Evolutionary conservation across 2,329 filamentous ascomycete species (phyloP).

Genomic region (Fusarium brevicatenulatum): DNA sequence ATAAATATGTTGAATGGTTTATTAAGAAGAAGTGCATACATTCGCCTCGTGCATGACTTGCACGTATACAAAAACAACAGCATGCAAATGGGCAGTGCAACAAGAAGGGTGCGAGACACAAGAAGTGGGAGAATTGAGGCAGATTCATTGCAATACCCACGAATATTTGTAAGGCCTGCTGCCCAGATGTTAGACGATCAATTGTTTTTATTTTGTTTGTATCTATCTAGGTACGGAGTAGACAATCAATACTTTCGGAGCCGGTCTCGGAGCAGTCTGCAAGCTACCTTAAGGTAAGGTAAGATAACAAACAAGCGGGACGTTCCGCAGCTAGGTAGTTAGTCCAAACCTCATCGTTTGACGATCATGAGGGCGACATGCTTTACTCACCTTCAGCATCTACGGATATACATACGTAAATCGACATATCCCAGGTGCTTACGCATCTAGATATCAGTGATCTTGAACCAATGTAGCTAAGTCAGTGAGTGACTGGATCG

Average conservation of each 20-base stretch:
- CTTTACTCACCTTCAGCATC: background rate
- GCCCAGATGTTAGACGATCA: background rate
- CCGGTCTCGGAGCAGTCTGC: slow-evolving; percentile 7
- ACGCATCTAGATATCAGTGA: background rate
- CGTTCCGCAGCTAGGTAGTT: slow-evolving; percentile 35
- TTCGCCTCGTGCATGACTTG: background rate
- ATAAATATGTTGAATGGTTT: background rate
- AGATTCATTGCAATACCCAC: background rate
- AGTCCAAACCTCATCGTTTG: slow-evolving; percentile 1
- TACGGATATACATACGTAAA: background rate
- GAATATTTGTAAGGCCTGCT: background rate
- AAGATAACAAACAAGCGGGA: slow-evolving; percentile 31
- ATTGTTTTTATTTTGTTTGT: background rate
- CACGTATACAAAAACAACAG: background rate
- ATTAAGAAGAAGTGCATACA: background rate
- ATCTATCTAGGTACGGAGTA: background rate
- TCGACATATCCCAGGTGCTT: background rate
- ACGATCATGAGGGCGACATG: background rate
- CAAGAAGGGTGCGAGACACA: background rate
- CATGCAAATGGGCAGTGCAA: background rate
- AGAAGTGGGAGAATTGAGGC: background rate
- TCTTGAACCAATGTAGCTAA: background rate
- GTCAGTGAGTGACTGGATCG: background rate
- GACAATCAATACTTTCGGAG: background rate
- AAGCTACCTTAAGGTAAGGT: background rate